Percentiles rank a stretch among this genome's conserved stretches.
phyloP scores from a whole-genome alignment of 1,139 yeast species.

The Zygoascus sp. region DNA sequence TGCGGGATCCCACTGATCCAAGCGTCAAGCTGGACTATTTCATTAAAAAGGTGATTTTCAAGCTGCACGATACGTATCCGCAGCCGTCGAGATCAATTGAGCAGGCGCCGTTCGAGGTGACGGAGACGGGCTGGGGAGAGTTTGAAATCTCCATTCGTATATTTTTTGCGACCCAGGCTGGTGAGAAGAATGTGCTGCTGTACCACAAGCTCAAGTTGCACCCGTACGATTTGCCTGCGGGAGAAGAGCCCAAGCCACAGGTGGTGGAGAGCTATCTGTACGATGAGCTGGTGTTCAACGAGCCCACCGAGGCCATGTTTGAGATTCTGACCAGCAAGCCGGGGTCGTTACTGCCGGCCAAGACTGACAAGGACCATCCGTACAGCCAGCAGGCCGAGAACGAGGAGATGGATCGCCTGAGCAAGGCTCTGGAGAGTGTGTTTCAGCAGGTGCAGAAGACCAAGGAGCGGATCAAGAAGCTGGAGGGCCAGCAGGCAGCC shows the following conservation, averaged over 20 bases:
- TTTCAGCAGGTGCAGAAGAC: slow-evolving; percentile 35
- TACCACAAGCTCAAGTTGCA: slow-evolving; percentile 89
- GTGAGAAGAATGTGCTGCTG: slow-evolving; percentile 80
- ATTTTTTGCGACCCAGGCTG: slow-evolving; percentile 78
- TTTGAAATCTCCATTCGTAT: slow-evolving; percentile 87
- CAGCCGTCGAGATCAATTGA: slow-evolving; percentile 81
- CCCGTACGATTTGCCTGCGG: slow-evolving; percentile 56
- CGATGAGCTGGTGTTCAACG: slow-evolving; percentile 92
- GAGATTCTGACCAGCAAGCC: slow-evolving; percentile 72
- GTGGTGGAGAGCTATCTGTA: slow-evolving; percentile 66
- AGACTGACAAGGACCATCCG: slow-evolving; percentile 40
- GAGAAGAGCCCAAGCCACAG: slow-evolving; percentile 17
- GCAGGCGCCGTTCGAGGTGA: slow-evolving; percentile 86
- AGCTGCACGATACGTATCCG: slow-evolving; percentile 89
- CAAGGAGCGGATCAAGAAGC: slow-evolving; percentile 27
- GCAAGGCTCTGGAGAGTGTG: slow-evolving; percentile 61
- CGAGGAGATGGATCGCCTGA: slow-evolving; percentile 73
- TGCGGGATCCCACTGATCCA: slow-evolving; percentile 56
- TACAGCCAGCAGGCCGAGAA: slow-evolving; percentile 59
- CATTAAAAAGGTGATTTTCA: slow-evolving; percentile 87
- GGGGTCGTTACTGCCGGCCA: slow-evolving; percentile 65
- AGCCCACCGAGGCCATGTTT: slow-evolving; percentile 88
- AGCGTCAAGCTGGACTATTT: slow-evolving; percentile 63
- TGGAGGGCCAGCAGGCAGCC: too few relatives aligned
- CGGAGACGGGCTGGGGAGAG: slow-evolving; percentile 99